Evolutionary conservation across 352 stramenopile species (phyloP).

Genomic region (Lagenidium sp.): DNA sequence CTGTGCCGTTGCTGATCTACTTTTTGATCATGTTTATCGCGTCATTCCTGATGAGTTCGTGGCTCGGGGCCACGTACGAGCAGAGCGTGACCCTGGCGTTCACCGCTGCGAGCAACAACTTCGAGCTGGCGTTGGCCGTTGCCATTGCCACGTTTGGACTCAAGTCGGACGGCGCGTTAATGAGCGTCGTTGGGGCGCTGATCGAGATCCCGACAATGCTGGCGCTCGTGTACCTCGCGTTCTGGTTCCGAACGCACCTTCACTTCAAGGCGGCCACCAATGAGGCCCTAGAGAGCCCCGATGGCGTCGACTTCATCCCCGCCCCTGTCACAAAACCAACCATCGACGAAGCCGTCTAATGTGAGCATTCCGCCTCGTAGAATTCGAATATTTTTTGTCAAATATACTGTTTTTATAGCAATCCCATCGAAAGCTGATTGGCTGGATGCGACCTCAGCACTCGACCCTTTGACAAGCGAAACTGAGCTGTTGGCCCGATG

Average conservation of each 20-base stretch:
- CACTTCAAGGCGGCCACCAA: background rate
- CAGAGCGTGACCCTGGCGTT: slow-evolving; percentile 48
- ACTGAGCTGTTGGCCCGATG: no score
- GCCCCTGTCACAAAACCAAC: no score
- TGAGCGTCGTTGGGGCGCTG: slow-evolving; percentile 55
- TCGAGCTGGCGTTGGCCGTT: slow-evolving; percentile 63
- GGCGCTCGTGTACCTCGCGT: slow-evolving; percentile 35
- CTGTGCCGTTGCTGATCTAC: slow-evolving; percentile 52
- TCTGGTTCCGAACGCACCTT: slow-evolving; percentile 17
- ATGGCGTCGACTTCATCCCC: no score
- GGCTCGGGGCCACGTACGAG: slow-evolving; percentile 26
- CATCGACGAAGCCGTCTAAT: no score
- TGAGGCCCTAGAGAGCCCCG: no score
- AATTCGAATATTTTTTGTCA: no score
- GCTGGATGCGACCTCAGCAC: no score
- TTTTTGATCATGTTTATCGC: slow-evolving; percentile 47
- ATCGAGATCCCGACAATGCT: slow-evolving; percentile 75
- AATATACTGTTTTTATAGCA: no score
- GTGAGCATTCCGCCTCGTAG: no score
- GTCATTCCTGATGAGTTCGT: slow-evolving; percentile 29
- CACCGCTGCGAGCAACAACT: slow-evolving; percentile 85
- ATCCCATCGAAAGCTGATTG: no score
- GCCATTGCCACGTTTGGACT: slow-evolving; percentile 60
- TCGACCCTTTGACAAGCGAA: no score
- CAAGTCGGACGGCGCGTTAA: slow-evolving; percentile 55